Percentiles rank a stretch among this genome's conserved stretches.
These are phyloP conservation scores for Blepharisma undulans DNA, from an alignment of 169 alveolate genomes.

Conservation along the genomic window DNA sequence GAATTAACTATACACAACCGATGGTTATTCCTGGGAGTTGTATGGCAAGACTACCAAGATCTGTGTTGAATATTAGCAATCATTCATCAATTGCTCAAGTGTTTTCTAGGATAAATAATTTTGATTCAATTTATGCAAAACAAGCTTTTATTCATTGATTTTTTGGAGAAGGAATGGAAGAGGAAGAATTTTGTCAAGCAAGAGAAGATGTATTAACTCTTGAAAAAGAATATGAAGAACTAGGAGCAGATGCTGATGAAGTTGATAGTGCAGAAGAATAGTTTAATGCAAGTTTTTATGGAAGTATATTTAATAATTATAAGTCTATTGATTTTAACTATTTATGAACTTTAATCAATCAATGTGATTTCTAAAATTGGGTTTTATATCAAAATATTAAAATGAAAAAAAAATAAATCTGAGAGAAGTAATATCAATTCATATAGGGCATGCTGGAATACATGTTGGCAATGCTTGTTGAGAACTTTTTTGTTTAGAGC, in stretches of 20 bases:
- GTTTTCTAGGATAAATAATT: slow-evolving; percentile 96
- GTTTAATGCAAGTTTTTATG: neutral
- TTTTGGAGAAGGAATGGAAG: slow-evolving; percentile 99
- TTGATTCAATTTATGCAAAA: slow-evolving; percentile 97
- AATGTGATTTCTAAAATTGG: neutral
- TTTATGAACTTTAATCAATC: neutral
- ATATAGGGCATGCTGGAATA: slow-evolving; percentile 99
- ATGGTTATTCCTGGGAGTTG: slow-evolving; percentile 99
- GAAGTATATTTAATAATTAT: neutral
- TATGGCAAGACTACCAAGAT: slow-evolving; percentile 97
- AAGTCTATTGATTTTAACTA: neutral
- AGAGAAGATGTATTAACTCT: slow-evolving; percentile 98
- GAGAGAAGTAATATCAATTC: slow-evolving; percentile 99
- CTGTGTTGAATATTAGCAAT: slow-evolving; percentile 97
- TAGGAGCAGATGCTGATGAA: neutral
- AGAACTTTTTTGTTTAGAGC: slow-evolving; percentile 89
- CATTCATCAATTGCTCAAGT: slow-evolving; percentile 99
- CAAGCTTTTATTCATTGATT: slow-evolving; percentile 99
- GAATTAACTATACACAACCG: slow-evolving; percentile 99
- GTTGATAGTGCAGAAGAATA: neutral
- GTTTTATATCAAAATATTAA: neutral
- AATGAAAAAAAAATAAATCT: slow-evolving; percentile 59
- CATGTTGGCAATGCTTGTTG: slow-evolving; percentile 89
- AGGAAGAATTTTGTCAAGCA: slow-evolving; percentile 98
- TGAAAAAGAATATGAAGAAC: slow-evolving; percentile 96